phyloP scores from a whole-genome alignment of 2,329 filamentous ascomycete species.

The Pezicula rhizophila region DNA sequence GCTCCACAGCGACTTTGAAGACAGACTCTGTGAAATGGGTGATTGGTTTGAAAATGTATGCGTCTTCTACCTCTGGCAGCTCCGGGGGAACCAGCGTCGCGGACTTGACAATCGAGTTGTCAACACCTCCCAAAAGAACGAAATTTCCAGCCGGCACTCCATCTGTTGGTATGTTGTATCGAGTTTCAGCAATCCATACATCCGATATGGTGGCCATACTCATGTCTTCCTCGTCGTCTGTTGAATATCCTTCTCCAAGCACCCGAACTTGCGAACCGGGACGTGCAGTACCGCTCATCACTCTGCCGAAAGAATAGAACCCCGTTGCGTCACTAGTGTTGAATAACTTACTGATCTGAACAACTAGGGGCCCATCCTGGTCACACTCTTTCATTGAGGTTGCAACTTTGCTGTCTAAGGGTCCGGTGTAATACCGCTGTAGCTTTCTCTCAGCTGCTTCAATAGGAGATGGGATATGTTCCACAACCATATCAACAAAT shows the following conservation, averaged over 20 bases:
- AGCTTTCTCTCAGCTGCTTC: slow-evolving; percentile 72
- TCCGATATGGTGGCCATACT: slow-evolving; percentile 75
- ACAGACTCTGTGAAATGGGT: slow-evolving; percentile 96
- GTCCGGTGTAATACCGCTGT: slow-evolving; percentile 87
- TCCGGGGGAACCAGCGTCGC: slow-evolving; percentile 80
- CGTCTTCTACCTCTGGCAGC: slow-evolving; percentile 81
- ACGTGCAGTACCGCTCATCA: slow-evolving; percentile 84
- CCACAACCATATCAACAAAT: slow-evolving; percentile 92
- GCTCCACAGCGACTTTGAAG: slow-evolving; percentile 95
- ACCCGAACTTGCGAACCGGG: slow-evolving; percentile 82
- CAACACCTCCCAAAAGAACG: slow-evolving; percentile 85
- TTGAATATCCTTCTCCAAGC: slow-evolving; percentile 88
- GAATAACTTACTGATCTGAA: slow-evolving; percentile 91
- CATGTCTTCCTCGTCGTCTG: slow-evolving; percentile 98
- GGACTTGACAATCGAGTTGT: slow-evolving; percentile 97
- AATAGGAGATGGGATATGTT: slow-evolving; percentile 81
- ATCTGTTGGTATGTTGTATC: slow-evolving; percentile 87
- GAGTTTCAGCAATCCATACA: slow-evolving; percentile 84
- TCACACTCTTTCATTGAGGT: slow-evolving; percentile 76
- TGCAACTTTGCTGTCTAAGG: slow-evolving; percentile 74
- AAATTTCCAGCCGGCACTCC: slow-evolving; percentile 92
- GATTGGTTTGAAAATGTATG: slow-evolving; percentile 90
- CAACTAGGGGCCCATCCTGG: slow-evolving; percentile 83
- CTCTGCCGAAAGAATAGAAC: slow-evolving; percentile 84
- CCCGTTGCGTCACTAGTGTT: slow-evolving; percentile 83